Conservation (phyloP, 768 basidiomycete genomes). For the Gymnopilus dilepis region DNA sequence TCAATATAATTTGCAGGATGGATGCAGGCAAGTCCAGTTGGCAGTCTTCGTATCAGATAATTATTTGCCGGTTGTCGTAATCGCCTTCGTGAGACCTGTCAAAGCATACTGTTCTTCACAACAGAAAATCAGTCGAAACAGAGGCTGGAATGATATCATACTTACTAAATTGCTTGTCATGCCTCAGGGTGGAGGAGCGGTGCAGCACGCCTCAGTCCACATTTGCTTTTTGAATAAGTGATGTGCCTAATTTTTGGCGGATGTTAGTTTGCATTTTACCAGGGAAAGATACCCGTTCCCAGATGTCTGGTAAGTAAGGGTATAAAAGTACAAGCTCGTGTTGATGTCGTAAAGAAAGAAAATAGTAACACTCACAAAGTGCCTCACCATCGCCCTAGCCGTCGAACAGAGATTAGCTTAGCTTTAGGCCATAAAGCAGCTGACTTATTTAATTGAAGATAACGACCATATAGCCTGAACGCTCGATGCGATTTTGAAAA, state of each 20-base stretch:
- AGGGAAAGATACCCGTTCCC: neutral
- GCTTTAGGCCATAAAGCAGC: too few species aligned
- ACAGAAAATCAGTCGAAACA: neutral
- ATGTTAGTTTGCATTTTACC: neutral
- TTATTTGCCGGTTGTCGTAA: neutral
- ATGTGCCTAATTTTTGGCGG: neutral
- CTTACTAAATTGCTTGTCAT: slow-evolving; percentile 3
- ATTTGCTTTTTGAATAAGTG: neutral
- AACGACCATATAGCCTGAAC: too few species aligned
- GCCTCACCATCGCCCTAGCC: too few species aligned
- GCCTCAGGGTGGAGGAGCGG: neutral
- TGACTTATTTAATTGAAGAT: too few species aligned
- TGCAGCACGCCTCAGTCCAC: neutral
- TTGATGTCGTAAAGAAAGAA: neutral
- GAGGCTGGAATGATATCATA: neutral
- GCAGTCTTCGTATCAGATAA: neutral
- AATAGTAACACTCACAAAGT: neutral
- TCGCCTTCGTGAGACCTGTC: neutral
- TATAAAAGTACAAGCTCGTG: neutral
- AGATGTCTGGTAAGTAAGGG: neutral
- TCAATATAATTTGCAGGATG: neutral
- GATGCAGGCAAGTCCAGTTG: neutral
- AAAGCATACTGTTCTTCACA: neutral
- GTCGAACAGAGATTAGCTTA: too few species aligned
- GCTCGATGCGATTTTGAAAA: neutral